Evolutionary conservation across 768 basidiomycete species (phyloP).

Genomic region (Phylloporus arenicola): DNA sequence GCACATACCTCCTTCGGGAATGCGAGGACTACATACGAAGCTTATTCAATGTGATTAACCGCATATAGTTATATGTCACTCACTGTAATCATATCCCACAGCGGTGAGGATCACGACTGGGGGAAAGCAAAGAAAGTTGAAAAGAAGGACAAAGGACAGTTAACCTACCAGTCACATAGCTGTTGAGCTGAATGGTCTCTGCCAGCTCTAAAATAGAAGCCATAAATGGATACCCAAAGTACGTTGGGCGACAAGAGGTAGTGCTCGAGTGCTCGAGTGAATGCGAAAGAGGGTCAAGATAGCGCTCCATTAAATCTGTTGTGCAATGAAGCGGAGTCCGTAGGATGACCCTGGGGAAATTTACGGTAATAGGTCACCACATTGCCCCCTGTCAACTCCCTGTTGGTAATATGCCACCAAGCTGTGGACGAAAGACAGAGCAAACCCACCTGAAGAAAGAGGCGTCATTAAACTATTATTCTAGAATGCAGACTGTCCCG

Average conservation of each 20-base stretch:
- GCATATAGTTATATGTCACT: not conserved
- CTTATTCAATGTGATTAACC: not conserved
- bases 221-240: not conserved
- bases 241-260: not conserved
- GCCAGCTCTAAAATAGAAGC: not conserved
- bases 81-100: constrained; percentile 2
- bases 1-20: not conserved
- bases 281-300: not conserved
- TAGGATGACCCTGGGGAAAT: not conserved
- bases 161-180: not conserved
- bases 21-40: not conserved
- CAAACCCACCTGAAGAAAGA: not conserved
- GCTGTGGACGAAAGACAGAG: not conserved
- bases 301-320: not conserved
- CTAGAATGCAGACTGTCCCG: not conserved
- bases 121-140: no score
- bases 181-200: not conserved
- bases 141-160: not conserved
- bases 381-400: not conserved
- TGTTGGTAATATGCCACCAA: not conserved
- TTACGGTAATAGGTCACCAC: not conserved
- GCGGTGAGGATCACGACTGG: not conserved
- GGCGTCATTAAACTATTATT: not conserved
- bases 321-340: not conserved
- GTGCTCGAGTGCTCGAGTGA: not conserved